phyloP scores from a whole-genome alignment of 1,139 yeast genomes.

The Entelexis paramagnoliae region DNA sequence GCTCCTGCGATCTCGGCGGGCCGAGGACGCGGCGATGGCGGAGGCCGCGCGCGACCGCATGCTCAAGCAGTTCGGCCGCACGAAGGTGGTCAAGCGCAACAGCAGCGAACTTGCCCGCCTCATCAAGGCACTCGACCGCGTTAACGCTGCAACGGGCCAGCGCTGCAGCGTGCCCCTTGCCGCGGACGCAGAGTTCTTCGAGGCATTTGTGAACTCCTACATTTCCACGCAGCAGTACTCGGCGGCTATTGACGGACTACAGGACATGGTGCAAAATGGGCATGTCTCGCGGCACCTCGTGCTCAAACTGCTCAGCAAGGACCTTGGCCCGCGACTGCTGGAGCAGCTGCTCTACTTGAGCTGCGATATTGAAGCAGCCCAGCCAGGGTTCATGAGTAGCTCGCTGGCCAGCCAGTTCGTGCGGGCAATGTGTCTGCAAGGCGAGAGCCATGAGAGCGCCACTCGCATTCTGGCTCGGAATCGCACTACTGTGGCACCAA shows the following conservation, averaged over 20 bases:
- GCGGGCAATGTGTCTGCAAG: background rate
- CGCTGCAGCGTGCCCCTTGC: slow-evolving; percentile 12
- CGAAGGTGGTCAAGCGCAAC: background rate
- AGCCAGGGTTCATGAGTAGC: slow-evolving; percentile 15
- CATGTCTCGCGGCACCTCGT: slow-evolving; percentile 11
- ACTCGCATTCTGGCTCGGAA: background rate
- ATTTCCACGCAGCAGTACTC: slow-evolving; percentile 1
- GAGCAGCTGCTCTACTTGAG: slow-evolving; percentile 14
- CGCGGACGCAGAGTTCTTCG: slow-evolving; percentile 5
- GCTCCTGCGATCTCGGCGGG: background rate
- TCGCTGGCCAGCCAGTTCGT: slow-evolving; percentile 7
- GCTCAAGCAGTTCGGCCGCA: background rate
- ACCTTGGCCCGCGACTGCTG: background rate
- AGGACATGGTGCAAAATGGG: slow-evolving; percentile 17
- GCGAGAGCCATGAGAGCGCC: background rate
- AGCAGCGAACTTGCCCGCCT: background rate
- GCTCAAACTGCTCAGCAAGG: background rate
- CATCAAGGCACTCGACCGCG: slow-evolving; percentile 13
- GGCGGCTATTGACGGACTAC: slow-evolving; percentile 9
- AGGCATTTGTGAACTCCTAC: slow-evolving; percentile 11
- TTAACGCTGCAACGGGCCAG: background rate
- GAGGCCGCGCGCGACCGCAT: slow-evolving; percentile 10
- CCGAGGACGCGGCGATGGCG: slow-evolving; percentile 9
- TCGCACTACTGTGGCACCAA: background rate
- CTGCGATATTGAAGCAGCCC: slow-evolving; percentile 14